Base-by-base conservation (phyloP, 371 early-diverging fungal species). In the Mucor velutinosus region DNA sequence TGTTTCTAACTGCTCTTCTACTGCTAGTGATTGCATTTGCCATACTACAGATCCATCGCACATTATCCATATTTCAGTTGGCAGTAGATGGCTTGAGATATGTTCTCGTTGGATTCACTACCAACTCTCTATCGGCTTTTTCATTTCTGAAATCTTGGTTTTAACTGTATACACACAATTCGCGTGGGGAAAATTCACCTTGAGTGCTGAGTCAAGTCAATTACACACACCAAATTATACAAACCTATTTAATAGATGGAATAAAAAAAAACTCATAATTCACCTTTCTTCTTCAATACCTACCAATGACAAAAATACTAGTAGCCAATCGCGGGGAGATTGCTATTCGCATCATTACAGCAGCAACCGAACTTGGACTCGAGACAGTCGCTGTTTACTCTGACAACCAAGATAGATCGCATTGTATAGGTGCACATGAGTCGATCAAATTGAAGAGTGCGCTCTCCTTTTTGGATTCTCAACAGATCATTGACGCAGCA, bases 321-420 rank as follows among this genome's bases (percentile, higher is more conserved):
- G 72, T 82, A 7, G 78, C 80, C 1, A 82, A 82, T 49, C 65
- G 80, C 35, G 82, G 82, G 12, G 82, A 82, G 63, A 79, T 82
- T n/a, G 82, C 82, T 17, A 79, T 77, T 32, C 78, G 82, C 33
- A 70, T 77, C 19, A 65, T 77, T 3, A 69, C 70, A 23, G 78
- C 79, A 19, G 77, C 79, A 5, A 53, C 68, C 8, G 79, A 81
- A 56, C 70, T 82, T 7, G 80, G 80, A 10, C 53, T 69, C 30
- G 60, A 72, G 35, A 74, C 82, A 0, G 75, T 76, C n/a, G 82
- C 82, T 35, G 70, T 77, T 1, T 79, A 71, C 61, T 39, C 70
- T 4, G 77, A 78, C 58, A 62, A 74, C 8, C 70, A 79, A 51
- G 82, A 81, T 64, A 74, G 60, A 25, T 67, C 67, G 17, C 82